Evolutionary conservation across 2,329 filamentous ascomycete species (phyloP).

Genomic region (Fusarium verticillioides): DNA sequence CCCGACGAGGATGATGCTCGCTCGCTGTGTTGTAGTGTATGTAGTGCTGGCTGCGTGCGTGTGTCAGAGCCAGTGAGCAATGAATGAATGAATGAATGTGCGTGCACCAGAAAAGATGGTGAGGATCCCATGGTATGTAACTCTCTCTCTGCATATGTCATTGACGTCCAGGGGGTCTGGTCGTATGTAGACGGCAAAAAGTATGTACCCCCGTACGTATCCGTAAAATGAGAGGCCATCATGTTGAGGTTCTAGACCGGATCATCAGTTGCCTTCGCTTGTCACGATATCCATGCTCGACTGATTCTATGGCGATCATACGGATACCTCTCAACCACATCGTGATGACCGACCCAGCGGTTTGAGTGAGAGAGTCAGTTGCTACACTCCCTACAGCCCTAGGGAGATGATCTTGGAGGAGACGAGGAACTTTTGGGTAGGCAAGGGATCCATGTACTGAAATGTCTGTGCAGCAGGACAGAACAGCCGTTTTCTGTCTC

Average conservation of each 20-base stretch:
- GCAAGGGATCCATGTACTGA: constrained; percentile 29
- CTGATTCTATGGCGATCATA: constrained; percentile 21
- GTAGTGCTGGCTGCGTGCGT: neutral
- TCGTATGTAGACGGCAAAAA: neutral
- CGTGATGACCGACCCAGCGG: constrained; percentile 9
- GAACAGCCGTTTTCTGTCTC: constrained; percentile 21
- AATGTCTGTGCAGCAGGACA: constrained; percentile 19
- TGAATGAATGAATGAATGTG: neutral
- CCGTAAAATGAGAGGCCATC: constrained; percentile 20
- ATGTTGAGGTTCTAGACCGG: constrained; percentile 29
- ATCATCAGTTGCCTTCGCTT: constrained; percentile 18
- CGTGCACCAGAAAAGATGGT: constrained; percentile 1
- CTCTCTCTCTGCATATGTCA: neutral
- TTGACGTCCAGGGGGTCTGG: neutral
- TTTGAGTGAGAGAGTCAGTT: neutral
- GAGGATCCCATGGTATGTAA: constrained; percentile 14
- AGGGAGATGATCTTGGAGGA: constrained; percentile 16
- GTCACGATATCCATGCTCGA: constrained; percentile 14
- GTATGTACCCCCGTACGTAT: neutral
- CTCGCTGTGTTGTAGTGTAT: neutral
- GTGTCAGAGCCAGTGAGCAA: neutral
- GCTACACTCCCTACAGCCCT: constrained; percentile 29
- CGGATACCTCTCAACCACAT: neutral
- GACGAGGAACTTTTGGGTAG: constrained; percentile 22
- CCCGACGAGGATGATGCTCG: constrained; percentile 4